Conservation (phyloP, 1,284 basidiomycete genomes). For the Cronartium ribicola region DNA sequence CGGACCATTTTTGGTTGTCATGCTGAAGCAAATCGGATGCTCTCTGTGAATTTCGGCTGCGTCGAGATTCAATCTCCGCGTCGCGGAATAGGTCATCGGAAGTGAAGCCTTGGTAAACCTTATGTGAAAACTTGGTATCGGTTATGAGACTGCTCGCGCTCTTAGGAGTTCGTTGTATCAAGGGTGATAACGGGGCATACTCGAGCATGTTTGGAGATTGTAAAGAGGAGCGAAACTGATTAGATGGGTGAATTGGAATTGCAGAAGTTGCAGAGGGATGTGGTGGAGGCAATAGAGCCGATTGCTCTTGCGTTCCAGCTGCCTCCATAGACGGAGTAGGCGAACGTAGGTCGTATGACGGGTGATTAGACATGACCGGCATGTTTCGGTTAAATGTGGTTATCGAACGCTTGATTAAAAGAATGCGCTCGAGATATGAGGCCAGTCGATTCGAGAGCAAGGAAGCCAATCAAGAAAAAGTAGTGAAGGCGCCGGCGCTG, state of each 20-base stretch:
- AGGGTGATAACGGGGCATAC: conserved; percentile 14
- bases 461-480: too few species aligned
- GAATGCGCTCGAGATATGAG: too few species aligned
- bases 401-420: too few species aligned
- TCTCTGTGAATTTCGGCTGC: neutral
- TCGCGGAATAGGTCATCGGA: conserved; percentile 16
- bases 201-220: neutral
- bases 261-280: neutral
- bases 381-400: neutral
- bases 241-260: neutral
- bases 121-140: neutral
- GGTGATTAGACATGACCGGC: neutral
- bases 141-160: neutral
- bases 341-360: neutral
- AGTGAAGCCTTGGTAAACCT: conserved; percentile 4
- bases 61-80: neutral
- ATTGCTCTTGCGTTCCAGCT: neutral
- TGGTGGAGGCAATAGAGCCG: neutral
- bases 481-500: too few species aligned
- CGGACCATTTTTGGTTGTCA: conserved; percentile 11
- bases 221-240: neutral
- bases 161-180: conserved; percentile 9
- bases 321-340: neutral
- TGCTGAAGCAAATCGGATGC: neutral
- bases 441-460: too few species aligned